Base-by-base conservation (phyloP, 2,329 filamentous ascomycete genomes). In the Hypoxylon sp. region DNA sequence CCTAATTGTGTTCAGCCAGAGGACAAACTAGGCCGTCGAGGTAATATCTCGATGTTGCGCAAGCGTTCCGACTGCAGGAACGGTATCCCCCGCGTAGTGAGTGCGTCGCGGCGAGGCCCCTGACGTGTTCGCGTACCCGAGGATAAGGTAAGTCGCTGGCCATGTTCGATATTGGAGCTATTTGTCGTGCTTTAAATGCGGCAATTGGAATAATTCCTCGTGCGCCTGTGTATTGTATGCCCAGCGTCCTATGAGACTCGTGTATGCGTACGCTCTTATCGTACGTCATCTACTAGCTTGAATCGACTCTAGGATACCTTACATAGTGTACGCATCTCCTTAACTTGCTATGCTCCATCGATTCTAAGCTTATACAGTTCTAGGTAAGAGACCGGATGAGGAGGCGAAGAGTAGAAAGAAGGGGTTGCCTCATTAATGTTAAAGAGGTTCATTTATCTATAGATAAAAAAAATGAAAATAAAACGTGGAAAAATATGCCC, bases 401-500 rank as follows among this genome's bases (percentile, higher is more conserved):
- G 6, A 35, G 7, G 31, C 3, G 2, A 15, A 13, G 32, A 37
- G 10, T 24, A 24, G 19, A 7, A 24, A n/a, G 15, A 29, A 29
- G 29, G 11, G 32, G 5, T 10, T 37, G 6, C 31, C 31, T 32
- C 31, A 6, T 11, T 7, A 32, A 13, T 15, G 15, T 13, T 10
- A 37, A 35, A 13, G 4, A 37, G 13, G 4, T 37, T 37, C 10
- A 5, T 13, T 13, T 37, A 37, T 13, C 10, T 15, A 37, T 11
- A 19, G 19, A 37, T 39, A 1, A 42, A n/a, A 29, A 6, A 13
- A 44, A 29, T 52, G 31, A 32, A 8, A 11, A 44, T 27, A 27
- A 27, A 27, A 4, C 5, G 11, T 13, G 3, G 44, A 29, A 44
- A 44, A 15, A 13, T 15, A 56, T 59, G 46, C 56, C 56, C 56